These are phyloP conservation scores for Tubosaeta brunneosetosa DNA, from an alignment of 768 basidiomycete genomes.

Conservation along the genomic window DNA sequence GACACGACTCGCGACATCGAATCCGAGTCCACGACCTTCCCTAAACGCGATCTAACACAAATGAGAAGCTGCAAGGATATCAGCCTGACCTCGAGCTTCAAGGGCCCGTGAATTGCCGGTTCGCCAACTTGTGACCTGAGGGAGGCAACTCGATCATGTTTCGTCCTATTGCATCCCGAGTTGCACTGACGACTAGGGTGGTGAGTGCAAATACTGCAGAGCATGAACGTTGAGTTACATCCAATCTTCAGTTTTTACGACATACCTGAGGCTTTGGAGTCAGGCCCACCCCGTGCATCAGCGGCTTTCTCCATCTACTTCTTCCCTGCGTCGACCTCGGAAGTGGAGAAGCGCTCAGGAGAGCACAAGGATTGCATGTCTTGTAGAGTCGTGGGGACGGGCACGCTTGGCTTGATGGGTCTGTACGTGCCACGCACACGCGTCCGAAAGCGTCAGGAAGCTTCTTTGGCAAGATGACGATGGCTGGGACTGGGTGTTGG, in stretches of 20 bases:
- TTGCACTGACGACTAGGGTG: neutral
- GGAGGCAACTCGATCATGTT: no score
- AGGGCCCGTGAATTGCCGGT: no score
- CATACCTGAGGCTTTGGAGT: constrained; percentile 9
- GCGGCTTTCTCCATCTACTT: neutral
- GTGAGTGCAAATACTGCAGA: neutral
- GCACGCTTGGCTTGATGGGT: constrained; percentile 57
- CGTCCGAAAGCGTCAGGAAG: constrained; percentile 61
- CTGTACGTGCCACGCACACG: constrained; percentile 63
- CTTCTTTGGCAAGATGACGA: constrained; percentile 52
- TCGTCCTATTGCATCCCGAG: no score
- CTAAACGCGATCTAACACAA: no score
- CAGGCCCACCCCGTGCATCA: constrained; percentile 14
- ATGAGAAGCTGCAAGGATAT: no score
- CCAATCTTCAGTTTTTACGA: neutral
- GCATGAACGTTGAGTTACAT: neutral
- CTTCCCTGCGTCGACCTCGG: neutral
- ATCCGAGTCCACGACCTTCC: no score
- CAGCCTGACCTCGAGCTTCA: no score
- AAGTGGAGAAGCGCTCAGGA: constrained; percentile 6
- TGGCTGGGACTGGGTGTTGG: constrained; percentile 60
- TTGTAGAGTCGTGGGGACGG: constrained; percentile 65
- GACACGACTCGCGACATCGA: no score
- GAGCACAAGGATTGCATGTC: constrained; percentile 55
- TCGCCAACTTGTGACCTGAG: no score